These are phyloP conservation scores for Pneumocystis wakefieldiae DNA, from an alignment of 1,139 yeast genomes.

Conservation along the genomic window DNA sequence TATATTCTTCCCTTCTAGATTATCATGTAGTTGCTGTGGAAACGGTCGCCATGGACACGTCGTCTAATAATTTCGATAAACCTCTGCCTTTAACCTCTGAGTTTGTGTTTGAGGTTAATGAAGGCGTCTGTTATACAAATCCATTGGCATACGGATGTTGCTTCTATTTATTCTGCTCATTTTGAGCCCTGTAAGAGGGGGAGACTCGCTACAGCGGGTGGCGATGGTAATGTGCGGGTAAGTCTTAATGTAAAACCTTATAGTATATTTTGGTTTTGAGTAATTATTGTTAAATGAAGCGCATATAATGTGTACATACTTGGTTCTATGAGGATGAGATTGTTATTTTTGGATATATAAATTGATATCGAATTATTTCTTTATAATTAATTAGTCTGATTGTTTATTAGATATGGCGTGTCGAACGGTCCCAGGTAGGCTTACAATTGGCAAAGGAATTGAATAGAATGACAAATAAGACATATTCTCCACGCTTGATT, in stretches of 20 bases:
- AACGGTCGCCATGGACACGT: too few relatives aligned
- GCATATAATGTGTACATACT: too few relatives aligned
- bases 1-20: too few relatives aligned
- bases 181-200: conserved; percentile 43
- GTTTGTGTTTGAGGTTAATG: conserved; percentile 24
- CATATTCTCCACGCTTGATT: conserved; percentile 30
- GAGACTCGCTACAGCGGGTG: conserved; percentile 73
- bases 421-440: background rate
- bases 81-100: background rate
- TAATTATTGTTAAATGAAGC: too few relatives aligned
- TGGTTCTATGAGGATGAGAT: too few relatives aligned
- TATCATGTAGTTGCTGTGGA: too few relatives aligned
- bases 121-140: conserved; percentile 49
- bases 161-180: conserved; percentile 70
- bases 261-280: too few relatives aligned
- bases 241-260: conserved; percentile 26
- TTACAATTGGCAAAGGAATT: conserved; percentile 23
- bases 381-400: background rate
- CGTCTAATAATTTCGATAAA: too few relatives aligned
- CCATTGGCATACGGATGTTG: conserved; percentile 70
- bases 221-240: conserved; percentile 74
- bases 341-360: too few relatives aligned
- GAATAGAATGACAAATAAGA: conserved; percentile 5
- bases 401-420: background rate
- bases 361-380: background rate